phyloP scores from a whole-genome alignment of 2,329 filamentous ascomycete genomes.

The Diaporthe ilicicola region DNA sequence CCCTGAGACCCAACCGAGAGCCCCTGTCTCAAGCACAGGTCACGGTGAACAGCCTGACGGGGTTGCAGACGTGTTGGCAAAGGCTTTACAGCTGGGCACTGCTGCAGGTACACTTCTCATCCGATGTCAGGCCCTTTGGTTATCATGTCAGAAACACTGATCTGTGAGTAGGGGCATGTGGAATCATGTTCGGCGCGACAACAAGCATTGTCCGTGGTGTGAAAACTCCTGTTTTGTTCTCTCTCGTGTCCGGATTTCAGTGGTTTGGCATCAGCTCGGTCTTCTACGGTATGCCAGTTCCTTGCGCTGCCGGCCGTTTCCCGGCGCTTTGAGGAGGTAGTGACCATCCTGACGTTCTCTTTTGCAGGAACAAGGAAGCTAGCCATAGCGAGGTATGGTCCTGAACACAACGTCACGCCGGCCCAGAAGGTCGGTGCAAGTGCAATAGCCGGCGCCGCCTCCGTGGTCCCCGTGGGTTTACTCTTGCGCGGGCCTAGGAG shows the following conservation, averaged over 20 bases:
- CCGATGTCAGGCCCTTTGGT: not conserved
- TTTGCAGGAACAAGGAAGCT: slow-evolving; percentile 37
- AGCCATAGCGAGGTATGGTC: slow-evolving; percentile 57
- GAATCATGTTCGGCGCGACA: slow-evolving; percentile 71
- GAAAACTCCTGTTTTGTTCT: slow-evolving; percentile 73
- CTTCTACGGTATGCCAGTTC: slow-evolving; percentile 71
- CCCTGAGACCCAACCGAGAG: not conserved
- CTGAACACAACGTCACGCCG: slow-evolving; percentile 60
- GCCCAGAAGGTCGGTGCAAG: slow-evolving; percentile 73
- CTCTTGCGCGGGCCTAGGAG: slow-evolving; percentile 61
- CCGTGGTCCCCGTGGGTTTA: slow-evolving; percentile 70
- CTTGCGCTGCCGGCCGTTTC: not conserved
- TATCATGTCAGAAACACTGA: not conserved
- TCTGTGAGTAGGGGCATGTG: slow-evolving; percentile 59
- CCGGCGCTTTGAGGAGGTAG: not conserved
- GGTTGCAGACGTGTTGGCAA: slow-evolving; percentile 54
- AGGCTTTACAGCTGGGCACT: slow-evolving; percentile 67
- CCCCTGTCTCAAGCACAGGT: slow-evolving; percentile 10
- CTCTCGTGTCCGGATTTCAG: slow-evolving; percentile 76
- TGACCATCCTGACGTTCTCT: not conserved
- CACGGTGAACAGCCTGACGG: slow-evolving; percentile 50
- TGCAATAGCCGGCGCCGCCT: slow-evolving; percentile 70
- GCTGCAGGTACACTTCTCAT: slow-evolving; percentile 57
- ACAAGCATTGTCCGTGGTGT: slow-evolving; percentile 74
- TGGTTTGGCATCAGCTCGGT: slow-evolving; percentile 82